phyloP scores from a whole-genome alignment of 768 basidiomycete species.

The Tephrocybe sp. region DNA sequence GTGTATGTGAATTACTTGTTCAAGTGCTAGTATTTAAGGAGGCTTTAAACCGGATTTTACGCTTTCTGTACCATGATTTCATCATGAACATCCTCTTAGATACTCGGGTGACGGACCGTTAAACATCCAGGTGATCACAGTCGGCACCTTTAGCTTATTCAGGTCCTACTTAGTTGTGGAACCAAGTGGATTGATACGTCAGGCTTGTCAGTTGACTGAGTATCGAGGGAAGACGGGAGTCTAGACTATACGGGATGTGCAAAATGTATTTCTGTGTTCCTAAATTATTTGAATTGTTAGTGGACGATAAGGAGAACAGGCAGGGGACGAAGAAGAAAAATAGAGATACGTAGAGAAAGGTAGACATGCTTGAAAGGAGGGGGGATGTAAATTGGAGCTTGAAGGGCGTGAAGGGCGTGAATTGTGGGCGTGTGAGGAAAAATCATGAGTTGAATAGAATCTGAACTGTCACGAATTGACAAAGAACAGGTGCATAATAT shows the following conservation, averaged over 20 bases:
- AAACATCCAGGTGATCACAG: slow-evolving; percentile 9
- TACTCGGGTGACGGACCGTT: slow-evolving; percentile 5
- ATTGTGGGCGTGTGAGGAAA: not conserved
- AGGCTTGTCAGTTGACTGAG: not conserved
- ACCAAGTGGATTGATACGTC: not conserved
- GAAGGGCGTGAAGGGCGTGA: not conserved
- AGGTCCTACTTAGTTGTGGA: not conserved
- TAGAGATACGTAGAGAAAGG: not conserved
- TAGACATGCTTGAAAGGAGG: slow-evolving; percentile 1
- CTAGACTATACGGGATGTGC: not conserved
- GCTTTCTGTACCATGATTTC: too few relatives aligned
- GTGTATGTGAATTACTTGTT: too few relatives aligned
- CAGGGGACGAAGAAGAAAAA: not conserved
- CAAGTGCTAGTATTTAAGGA: too few relatives aligned
- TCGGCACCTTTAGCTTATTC: not conserved
- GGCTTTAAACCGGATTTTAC: too few relatives aligned
- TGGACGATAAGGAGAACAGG: not conserved
- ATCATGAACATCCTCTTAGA: slow-evolving; percentile 2
- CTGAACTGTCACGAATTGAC: too few relatives aligned
- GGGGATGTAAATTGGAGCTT: not conserved
- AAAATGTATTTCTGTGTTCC: not conserved
- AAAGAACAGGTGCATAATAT: slow-evolving; percentile 1
- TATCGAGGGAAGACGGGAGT: not conserved
- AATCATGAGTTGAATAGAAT: not conserved
- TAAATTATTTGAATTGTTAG: not conserved